These are phyloP conservation scores for Eragrostis curvula DNA, from an alignment of 176 grass and related monocot genomes.

Conservation along the genomic window DNA sequence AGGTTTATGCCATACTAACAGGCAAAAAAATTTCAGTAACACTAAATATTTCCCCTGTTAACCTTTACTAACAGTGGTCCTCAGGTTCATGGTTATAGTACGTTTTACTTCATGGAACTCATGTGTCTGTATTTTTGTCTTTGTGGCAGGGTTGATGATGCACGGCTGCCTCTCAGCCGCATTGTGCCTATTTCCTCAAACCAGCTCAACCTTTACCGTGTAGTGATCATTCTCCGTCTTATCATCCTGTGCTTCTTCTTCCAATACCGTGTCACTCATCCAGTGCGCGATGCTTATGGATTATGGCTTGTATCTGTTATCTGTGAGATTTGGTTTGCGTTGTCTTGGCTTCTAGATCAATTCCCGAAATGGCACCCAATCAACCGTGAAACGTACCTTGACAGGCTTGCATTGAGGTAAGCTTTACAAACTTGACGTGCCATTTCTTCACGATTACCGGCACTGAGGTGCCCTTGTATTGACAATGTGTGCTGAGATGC, in stretches of 20 bases:
- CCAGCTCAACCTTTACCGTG: slow-evolving; percentile 94
- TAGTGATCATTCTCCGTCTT: slow-evolving; percentile 96
- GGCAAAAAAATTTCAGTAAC: neutral
- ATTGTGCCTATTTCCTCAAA: slow-evolving; percentile 86
- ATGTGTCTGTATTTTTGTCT: slow-evolving; percentile 39
- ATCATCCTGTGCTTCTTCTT: slow-evolving; percentile 99
- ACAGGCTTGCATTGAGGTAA: slow-evolving; percentile 96
- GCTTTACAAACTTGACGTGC: neutral
- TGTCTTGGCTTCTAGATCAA: slow-evolving; percentile 99
- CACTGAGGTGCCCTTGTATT: neutral
- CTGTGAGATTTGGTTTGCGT: slow-evolving; percentile 99
- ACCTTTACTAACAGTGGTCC: neutral
- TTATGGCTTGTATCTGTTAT: slow-evolving; percentile 97
- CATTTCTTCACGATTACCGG: slow-evolving; percentile 17
- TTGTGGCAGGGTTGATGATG: slow-evolving; percentile 92
- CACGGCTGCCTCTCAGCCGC: slow-evolving; percentile 89
- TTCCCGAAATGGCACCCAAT: slow-evolving; percentile 99
- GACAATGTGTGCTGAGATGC: slow-evolving; percentile 29
- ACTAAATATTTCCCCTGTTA: neutral
- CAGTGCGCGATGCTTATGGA: slow-evolving; percentile 87
- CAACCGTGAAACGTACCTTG: slow-evolving; percentile 97
- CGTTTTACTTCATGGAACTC: slow-evolving; percentile 32
- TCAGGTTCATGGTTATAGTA: slow-evolving; percentile 12
- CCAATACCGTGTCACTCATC: slow-evolving; percentile 98
- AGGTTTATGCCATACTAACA: neutral